Percentiles rank a stretch among this genome's conserved stretches.
These are phyloP conservation scores for Adansonia rubrostipa DNA, from an alignment of 441 rosid genomes.

Conservation along the genomic window DNA sequence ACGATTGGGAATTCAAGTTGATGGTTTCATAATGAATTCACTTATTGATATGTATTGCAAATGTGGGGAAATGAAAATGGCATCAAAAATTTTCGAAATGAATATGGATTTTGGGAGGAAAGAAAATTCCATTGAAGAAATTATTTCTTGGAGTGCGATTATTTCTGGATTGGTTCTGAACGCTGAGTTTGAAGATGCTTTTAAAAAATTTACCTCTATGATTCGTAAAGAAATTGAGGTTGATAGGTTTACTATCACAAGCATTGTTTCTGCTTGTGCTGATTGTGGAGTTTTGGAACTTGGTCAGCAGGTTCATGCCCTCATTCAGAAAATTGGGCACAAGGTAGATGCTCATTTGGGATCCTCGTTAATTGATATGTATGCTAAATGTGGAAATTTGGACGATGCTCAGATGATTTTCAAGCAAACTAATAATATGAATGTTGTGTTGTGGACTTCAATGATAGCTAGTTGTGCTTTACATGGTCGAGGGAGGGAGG, in stretches of 20 bases:
- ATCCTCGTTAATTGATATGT: constrained; percentile 45
- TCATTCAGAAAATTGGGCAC: constrained; percentile 39
- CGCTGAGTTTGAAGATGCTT: constrained; percentile 36
- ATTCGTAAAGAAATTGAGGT: constrained; percentile 25
- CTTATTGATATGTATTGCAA: constrained; percentile 44
- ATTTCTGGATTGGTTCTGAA: constrained; percentile 38
- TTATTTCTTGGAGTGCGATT: constrained; percentile 38
- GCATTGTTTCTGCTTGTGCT: constrained; percentile 44
- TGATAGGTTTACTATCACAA: constrained; percentile 39
- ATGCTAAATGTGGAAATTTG: constrained; percentile 41
- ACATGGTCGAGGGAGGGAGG: constrained; percentile 41
- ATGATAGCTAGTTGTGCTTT: constrained; percentile 42
- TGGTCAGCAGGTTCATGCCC: constrained; percentile 40
- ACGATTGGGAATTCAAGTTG: constrained; percentile 29
- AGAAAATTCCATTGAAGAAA: constrained; percentile 25
- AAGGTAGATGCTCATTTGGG: constrained; percentile 35
- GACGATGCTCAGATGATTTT: constrained; percentile 7
- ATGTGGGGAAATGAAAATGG: constrained; percentile 38
- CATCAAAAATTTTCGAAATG: constrained; percentile 23
- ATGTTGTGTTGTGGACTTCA: constrained; percentile 40
- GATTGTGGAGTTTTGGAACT: constrained; percentile 31
- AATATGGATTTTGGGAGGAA: constrained; percentile 9
- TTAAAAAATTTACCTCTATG: constrained; percentile 37
- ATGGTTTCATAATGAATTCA: constrained; percentile 37
- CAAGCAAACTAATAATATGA: constrained; percentile 21